Percentiles rank a stretch among this genome's conserved stretches.
phyloP scores from a whole-genome alignment of 2,329 filamentous ascomycete species.

The Diaporthe amygdali region DNA sequence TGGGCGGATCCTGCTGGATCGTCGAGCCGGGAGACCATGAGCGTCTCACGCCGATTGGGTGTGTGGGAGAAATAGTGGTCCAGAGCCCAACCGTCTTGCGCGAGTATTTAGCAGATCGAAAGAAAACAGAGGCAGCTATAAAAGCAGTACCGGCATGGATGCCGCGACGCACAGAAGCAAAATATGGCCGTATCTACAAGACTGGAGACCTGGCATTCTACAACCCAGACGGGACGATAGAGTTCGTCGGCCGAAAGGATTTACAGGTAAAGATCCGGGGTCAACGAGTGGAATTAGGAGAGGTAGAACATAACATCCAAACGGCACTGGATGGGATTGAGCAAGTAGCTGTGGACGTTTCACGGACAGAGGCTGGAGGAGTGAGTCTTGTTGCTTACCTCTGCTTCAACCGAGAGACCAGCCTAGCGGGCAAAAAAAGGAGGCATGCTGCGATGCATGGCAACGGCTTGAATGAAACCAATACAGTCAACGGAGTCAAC shows the following conservation, averaged over 20 bases:
- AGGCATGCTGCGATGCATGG: too few relatives aligned
- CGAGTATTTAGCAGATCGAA: slow-evolving; percentile 18
- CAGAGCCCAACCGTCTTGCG: slow-evolving; percentile 48
- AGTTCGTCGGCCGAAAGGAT: slow-evolving; percentile 49
- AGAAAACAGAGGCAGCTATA: slow-evolving; percentile 19
- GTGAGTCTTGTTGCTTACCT: too few relatives aligned
- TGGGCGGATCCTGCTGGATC: slow-evolving; percentile 21
- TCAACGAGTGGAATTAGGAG: slow-evolving; percentile 50
- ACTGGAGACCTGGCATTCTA: slow-evolving; percentile 41
- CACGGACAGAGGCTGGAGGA: too few relatives aligned
- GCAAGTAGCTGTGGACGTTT: too few relatives aligned
- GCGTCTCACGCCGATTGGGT: slow-evolving; percentile 31
- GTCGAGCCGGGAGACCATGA: slow-evolving; percentile 27
- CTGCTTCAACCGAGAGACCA: too few relatives aligned
- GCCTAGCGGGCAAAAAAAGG: too few relatives aligned
- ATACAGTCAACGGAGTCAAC: too few relatives aligned
- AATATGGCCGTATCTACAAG: slow-evolving; percentile 35
- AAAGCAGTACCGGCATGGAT: neutral
- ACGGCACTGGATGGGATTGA: too few relatives aligned
- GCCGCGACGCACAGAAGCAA: neutral
- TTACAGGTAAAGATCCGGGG: slow-evolving; percentile 57
- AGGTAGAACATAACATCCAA: too few relatives aligned
- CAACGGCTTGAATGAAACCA: too few relatives aligned
- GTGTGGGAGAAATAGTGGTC: slow-evolving; percentile 37
- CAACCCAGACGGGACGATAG: slow-evolving; percentile 34